Percentiles rank a stretch among this genome's conserved stretches.
phyloP scores from a whole-genome alignment of 2,329 filamentous ascomycete genomes.

The Sclerotinia glacialis region DNA sequence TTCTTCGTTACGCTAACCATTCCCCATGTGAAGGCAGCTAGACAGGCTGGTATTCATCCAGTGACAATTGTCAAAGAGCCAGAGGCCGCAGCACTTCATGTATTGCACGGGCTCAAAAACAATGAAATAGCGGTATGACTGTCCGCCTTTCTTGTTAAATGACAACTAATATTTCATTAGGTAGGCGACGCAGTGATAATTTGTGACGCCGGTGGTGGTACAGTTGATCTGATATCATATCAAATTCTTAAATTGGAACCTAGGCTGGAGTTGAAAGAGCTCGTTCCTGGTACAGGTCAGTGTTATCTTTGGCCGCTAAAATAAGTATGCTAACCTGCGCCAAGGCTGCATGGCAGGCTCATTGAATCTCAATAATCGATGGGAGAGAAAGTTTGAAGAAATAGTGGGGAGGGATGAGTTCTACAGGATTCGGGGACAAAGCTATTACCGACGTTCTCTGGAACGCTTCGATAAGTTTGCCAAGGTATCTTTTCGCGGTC shows the following conservation, averaged over 20 bases:
- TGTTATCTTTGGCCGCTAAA: neutral
- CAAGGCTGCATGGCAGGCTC: conserved; percentile 34
- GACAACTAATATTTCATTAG: neutral
- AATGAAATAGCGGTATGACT: conserved; percentile 12
- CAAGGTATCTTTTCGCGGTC: conserved; percentile 35
- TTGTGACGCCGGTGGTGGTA: conserved; percentile 39
- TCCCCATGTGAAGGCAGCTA: conserved; percentile 21
- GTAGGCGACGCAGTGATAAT: conserved; percentile 38
- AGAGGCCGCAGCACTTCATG: conserved; percentile 28
- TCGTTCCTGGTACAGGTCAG: conserved; percentile 31
- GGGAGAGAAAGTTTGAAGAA: conserved; percentile 31
- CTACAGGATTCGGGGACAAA: conserved; percentile 34
- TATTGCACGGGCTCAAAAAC: conserved; percentile 22
- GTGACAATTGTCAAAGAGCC: conserved; percentile 27
- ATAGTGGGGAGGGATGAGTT: conserved; percentile 35
- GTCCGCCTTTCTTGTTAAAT: neutral
- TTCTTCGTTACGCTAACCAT: neutral
- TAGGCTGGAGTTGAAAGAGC: conserved; percentile 33
- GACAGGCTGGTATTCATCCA: conserved; percentile 17
- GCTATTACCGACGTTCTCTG: conserved; percentile 35
- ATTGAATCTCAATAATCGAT: conserved; percentile 33
- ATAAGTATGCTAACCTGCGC: neutral
- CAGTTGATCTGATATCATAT: conserved; percentile 40
- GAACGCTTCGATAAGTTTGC: conserved; percentile 38
- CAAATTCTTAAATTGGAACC: conserved; percentile 28